Evolutionary conservation across 345 rosid species (phyloP).

Genomic region (Eucalyptus cladocalyx): DNA sequence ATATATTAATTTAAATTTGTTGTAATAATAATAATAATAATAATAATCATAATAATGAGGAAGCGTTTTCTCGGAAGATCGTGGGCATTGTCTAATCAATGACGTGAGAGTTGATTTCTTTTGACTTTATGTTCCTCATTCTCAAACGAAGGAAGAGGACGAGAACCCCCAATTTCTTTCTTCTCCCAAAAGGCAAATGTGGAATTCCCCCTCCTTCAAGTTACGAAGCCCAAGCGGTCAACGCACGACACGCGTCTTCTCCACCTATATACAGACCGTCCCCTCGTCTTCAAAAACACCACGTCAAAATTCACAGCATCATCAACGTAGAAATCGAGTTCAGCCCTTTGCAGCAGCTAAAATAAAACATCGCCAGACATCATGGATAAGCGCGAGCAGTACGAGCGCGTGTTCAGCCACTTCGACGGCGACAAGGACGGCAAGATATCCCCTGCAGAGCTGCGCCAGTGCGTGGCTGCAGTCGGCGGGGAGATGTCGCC

Average conservation of each 20-base stretch:
- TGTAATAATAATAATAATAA: too few species aligned
- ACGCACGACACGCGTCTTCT: constrained; percentile 1
- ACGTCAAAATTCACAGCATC: background rate
- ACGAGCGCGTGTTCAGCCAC: constrained; percentile 26
- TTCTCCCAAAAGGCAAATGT: background rate
- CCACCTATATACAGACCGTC: too few species aligned
- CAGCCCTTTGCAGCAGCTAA: background rate
- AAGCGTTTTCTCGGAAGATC: accelerated
- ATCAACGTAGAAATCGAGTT: background rate
- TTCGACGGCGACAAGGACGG: constrained; percentile 33
- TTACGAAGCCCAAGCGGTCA: background rate
- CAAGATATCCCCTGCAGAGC: constrained; percentile 32
- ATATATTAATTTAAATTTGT: too few species aligned
- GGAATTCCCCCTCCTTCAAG: background rate
- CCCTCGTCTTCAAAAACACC: background rate
- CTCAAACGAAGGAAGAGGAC: background rate
- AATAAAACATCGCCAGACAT: too few species aligned
- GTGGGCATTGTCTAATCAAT: background rate
- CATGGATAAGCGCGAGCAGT: background rate
- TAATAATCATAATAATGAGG: background rate
- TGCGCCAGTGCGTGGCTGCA: constrained; percentile 21
- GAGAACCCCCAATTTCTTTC: accelerated
- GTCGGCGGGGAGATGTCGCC: constrained; percentile 17
- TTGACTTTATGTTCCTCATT: background rate
- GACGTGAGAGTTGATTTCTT: background rate